phyloP scores from a whole-genome alignment of 345 rosid species.

The Rhodamnia argentea region DNA sequence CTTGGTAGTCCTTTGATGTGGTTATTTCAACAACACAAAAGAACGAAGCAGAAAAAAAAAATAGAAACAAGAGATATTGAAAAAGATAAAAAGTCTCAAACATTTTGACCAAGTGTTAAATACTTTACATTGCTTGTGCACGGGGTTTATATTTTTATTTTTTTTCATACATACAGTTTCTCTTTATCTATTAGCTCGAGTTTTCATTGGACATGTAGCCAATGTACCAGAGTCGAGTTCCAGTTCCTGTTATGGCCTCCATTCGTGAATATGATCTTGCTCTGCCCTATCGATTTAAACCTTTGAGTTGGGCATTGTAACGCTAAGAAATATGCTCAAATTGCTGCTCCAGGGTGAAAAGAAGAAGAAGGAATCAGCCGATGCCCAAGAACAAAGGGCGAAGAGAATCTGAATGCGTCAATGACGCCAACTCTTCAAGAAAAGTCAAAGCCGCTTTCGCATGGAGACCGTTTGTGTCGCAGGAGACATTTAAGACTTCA shows the following conservation, averaged over 20 bases:
- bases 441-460: background rate
- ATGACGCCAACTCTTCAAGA: background rate
- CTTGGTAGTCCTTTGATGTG: background rate
- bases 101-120: background rate
- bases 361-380: background rate
- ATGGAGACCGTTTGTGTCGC: background rate
- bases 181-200: background rate
- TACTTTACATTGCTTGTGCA: background rate
- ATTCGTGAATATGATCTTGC: background rate
- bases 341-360: background rate
- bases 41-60: background rate
- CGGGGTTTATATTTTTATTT: background rate
- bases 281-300: background rate
- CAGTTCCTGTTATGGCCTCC: background rate
- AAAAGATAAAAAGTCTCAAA: background rate
- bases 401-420: background rate
- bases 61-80: background rate
- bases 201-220: background rate
- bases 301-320: background rate
- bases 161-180: background rate
- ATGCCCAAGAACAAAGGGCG: background rate
- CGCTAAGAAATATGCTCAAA: background rate
- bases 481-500: background rate
- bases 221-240: background rate
- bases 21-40: background rate